Evolutionary conservation across 83 land plant species (phyloP), one percentile per base, ranked within the genome.

Genomic region (Picea mariana): DNA sequence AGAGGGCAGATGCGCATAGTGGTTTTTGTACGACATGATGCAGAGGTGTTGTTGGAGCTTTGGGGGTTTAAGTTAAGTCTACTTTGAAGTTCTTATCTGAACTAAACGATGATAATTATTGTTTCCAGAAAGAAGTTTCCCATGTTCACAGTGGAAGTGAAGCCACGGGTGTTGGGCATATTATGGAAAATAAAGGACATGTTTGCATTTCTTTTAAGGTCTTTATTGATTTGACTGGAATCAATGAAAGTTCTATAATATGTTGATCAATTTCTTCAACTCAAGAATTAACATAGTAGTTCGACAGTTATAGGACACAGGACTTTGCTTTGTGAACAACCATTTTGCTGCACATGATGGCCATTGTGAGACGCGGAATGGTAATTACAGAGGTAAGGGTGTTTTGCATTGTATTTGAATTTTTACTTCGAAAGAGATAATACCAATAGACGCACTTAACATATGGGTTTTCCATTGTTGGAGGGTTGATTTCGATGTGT

Each of bases 341-440:
- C 91, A 89, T 76, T 84, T 89, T 72, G 91, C 91, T 82, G 91
- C 91, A 66, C 91, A 89, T 40, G 86, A 76, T 27, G 91, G 91
- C 23, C 89, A 89, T 40, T 84, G 90, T 75, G 89, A 89, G 27
- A 71, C 79, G 9, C 86, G 91, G n/a, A 89, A 89, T 62, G 38
- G 82, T 58, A 84, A 89, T 66, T 89, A 87, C 60, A 81, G 86
- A 84, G 87, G 87, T 86, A 52, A 49, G 52, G 49, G 6, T 15
- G 5, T 62, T 17, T 31, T 79, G 15, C 23, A 3, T 9, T 24
- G 31, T 9, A 75, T 42, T 75, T 44, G 47, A 42, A 20, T 20
- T 34, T 75, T 5, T 75, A n/a, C 24, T 62, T 61, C 17, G 23
- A 60, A 2, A 12, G 52, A 79, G 52, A 34, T 34, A 79, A 20